These are phyloP conservation scores for Fusarium oligoseptatum DNA, from an alignment of 2,329 filamentous ascomycete species.

Conservation along the genomic window DNA sequence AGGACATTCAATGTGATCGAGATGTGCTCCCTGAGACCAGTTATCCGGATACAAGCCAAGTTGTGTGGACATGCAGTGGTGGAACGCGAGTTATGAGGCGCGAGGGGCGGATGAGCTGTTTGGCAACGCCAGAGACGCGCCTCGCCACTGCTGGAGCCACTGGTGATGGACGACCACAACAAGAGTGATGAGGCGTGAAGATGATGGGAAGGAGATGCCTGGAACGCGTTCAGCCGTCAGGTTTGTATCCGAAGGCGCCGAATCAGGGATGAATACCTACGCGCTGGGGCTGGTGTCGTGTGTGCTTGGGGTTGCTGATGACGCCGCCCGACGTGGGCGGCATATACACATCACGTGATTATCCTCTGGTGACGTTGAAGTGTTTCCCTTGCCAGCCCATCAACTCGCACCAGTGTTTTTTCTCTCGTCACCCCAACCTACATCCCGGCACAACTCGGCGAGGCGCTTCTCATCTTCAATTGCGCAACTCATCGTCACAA, in stretches of 20 bases:
- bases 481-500: constrained; percentile 50
- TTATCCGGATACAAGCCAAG: constrained; percentile 48
- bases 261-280: constrained; percentile 35
- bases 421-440: constrained; percentile 51
- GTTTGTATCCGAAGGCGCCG: constrained; percentile 35
- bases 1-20: constrained; percentile 32
- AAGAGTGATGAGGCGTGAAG: constrained; percentile 15
- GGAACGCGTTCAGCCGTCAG: constrained; percentile 29
- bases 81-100: constrained; percentile 47
- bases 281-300: constrained; percentile 32
- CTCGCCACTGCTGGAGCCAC: constrained; percentile 6
- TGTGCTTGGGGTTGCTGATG: constrained; percentile 41
- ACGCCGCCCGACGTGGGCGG: constrained; percentile 39
- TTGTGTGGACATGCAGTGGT: constrained; percentile 48
- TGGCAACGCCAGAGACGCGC: constrained; percentile 37
- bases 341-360: constrained; percentile 51
- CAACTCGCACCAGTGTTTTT: constrained; percentile 52
- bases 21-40: constrained; percentile 44
- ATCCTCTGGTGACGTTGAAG: constrained; percentile 53
- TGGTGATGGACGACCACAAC: constrained; percentile 15
- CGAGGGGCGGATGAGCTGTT: constrained; percentile 35
- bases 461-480: constrained; percentile 49
- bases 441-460: constrained; percentile 50
- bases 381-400: constrained; percentile 49
- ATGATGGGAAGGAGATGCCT: constrained; percentile 20